phyloP scores from a whole-genome alignment of 2,329 filamentous ascomycete species.

The Lachnellula occidentalis region DNA sequence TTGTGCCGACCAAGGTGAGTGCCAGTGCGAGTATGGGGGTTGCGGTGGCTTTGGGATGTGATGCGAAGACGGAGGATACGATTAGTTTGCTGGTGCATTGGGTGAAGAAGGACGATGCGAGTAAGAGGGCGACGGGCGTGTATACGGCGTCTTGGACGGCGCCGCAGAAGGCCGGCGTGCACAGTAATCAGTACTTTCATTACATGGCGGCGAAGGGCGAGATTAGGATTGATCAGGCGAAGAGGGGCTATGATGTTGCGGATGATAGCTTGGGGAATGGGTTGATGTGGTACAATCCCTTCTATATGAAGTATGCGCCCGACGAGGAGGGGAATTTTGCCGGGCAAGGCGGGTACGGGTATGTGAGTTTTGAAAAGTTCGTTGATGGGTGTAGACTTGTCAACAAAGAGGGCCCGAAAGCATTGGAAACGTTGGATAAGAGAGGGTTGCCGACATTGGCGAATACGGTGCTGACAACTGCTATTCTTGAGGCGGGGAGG shows the following conservation, averaged over 20 bases:
- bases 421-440: conserved; percentile 69
- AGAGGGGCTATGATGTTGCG: conserved; percentile 91
- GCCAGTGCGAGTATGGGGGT: conserved; percentile 74
- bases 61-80: conserved; percentile 79
- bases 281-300: conserved; percentile 86
- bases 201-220: conserved; percentile 83
- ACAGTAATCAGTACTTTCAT: conserved; percentile 96
- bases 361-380: conserved; percentile 94
- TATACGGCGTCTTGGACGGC: conserved; percentile 96
- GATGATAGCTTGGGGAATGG: conserved; percentile 61
- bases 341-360: conserved; percentile 87
- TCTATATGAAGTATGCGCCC: conserved; percentile 91
- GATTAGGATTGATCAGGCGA: conserved; percentile 85
- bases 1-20: conserved; percentile 71
- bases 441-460: conserved; percentile 77
- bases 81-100: conserved; percentile 88
- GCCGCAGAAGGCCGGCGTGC: conserved; percentile 86
- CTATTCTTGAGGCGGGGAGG: conserved; percentile 82
- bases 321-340: conserved; percentile 94
- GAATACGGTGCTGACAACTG: conserved; percentile 88
- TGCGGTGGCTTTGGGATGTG: conserved; percentile 73
- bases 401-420: conserved; percentile 67
- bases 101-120: conserved; percentile 64
- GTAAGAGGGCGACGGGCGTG: conserved; percentile 74
- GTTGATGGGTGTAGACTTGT: conserved; percentile 78